Evolutionary conservation across 495 filamentous ascomycete species (phyloP).

Genomic region (Parachaetomium inaequale): DNA sequence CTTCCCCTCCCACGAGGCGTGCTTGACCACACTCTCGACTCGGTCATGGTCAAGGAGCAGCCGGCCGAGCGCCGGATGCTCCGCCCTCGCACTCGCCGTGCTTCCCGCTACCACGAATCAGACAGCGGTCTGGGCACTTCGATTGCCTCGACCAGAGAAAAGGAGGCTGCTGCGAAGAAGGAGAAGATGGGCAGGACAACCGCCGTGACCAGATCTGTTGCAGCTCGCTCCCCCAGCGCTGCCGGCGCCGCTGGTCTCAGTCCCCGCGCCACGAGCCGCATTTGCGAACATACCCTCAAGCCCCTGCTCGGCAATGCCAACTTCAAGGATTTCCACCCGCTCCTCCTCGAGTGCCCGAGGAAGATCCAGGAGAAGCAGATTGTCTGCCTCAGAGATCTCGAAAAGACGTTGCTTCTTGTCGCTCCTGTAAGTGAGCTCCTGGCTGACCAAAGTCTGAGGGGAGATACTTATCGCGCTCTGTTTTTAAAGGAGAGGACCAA

Average conservation of each 20-base stretch:
- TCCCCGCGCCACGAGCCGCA: conserved; percentile 50
- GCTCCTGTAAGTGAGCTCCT: conserved; percentile 75
- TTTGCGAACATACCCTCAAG: conserved; percentile 51
- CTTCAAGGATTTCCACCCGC: conserved; percentile 73
- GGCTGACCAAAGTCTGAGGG: conserved; percentile 49
- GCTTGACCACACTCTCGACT: conserved; percentile 46
- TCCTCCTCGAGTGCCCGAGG: conserved; percentile 68
- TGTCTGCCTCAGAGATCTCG: conserved; percentile 78
- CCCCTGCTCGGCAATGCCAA: conserved; percentile 47
- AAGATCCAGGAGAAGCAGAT: conserved; percentile 79
- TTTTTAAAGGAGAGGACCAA: conserved; percentile 70
- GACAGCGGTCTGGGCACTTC: conserved; percentile 61
- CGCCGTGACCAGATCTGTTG: conserved; percentile 50
- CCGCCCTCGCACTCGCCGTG: conserved; percentile 49
- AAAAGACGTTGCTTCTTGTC: conserved; percentile 82
- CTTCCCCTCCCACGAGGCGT: conserved; percentile 51
- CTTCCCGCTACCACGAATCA: conserved; percentile 54
- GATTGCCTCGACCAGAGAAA: conserved; percentile 42
- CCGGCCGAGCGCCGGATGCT: conserved; percentile 43
- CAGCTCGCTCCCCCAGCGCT: conserved; percentile 36
- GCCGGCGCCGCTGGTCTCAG: conserved; percentile 44
- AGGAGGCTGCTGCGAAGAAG: conserved; percentile 27
- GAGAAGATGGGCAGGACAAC: conserved; percentile 35
- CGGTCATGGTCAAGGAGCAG: conserved; percentile 39
- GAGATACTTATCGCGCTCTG: conserved; percentile 63